phyloP scores from a whole-genome alignment of 768 basidiomycete species.

The Leucocoprinus leucothites region DNA sequence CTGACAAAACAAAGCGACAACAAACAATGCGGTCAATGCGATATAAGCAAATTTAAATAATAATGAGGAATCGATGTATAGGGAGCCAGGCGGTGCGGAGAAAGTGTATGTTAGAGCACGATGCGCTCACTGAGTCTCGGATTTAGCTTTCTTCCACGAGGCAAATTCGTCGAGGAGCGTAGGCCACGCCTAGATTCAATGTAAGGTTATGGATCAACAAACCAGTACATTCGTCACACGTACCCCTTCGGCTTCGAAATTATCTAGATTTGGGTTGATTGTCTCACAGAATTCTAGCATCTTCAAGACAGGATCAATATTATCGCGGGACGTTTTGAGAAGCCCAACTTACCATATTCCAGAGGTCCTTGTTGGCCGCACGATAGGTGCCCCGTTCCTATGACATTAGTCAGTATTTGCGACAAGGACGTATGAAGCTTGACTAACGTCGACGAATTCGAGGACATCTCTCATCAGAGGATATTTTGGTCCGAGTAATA shows the following conservation, averaged over 20 bases:
- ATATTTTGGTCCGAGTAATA: conserved; percentile 64
- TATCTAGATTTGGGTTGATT: conserved; percentile 53
- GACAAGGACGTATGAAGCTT: not conserved
- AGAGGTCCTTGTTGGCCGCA: conserved; percentile 80
- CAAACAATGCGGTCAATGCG: too few relatives aligned
- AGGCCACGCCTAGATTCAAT: conserved; percentile 72
- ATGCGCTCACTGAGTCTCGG: not conserved
- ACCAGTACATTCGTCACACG: not conserved
- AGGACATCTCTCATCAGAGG: conserved; percentile 63
- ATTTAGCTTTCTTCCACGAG: conserved; percentile 50
- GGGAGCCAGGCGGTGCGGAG: too few relatives aligned
- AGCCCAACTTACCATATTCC: conserved; percentile 64
- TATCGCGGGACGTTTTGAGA: not conserved
- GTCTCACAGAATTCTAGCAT: conserved; percentile 74
- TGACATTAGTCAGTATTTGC: conserved; percentile 12
- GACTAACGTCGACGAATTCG: conserved; percentile 60
- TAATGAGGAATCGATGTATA: too few relatives aligned
- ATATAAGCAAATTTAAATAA: too few relatives aligned
- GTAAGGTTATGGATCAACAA: not conserved
- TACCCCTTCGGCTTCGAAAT: conserved; percentile 78
- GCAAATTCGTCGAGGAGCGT: conserved; percentile 80
- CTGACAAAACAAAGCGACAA: too few relatives aligned
- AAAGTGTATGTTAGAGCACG: too few relatives aligned
- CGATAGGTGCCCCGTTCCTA: conserved; percentile 62
- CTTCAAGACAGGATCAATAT: conserved; percentile 30